Percentiles rank a stretch among this genome's conserved stretches.
phyloP scores from a whole-genome alignment of 2,329 filamentous ascomycete genomes.

The Sclerotinia trifoliorum region DNA sequence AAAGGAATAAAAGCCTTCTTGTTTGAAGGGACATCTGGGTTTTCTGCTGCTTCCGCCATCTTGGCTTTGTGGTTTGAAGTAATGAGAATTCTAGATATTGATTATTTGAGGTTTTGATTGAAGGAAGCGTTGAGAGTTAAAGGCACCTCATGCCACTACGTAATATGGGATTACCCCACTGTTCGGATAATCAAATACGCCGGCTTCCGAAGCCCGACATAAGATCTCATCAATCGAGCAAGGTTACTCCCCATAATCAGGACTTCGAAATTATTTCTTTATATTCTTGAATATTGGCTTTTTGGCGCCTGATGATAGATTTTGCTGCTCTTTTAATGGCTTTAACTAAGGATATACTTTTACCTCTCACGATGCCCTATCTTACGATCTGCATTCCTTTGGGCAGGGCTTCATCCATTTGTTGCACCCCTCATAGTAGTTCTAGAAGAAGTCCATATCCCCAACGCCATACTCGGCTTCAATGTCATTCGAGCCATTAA shows the following conservation, averaged over 20 bases:
- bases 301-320: too few relatives aligned
- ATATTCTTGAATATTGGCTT: not conserved
- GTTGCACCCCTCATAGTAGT: slow-evolving; percentile 13
- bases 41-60: slow-evolving; percentile 25
- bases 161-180: slow-evolving; percentile 1
- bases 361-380: not conserved
- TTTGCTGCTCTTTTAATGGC: too few relatives aligned
- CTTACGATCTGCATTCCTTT: not conserved
- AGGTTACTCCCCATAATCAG: too few relatives aligned
- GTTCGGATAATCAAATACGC: not conserved
- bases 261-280: too few relatives aligned
- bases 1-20: slow-evolving; percentile 40
- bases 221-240: too few relatives aligned
- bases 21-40: slow-evolving; percentile 37
- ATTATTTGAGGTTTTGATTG: not conserved
- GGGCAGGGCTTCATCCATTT: not conserved
- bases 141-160: not conserved
- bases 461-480: not conserved
- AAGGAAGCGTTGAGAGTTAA: not conserved
- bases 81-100: not conserved
- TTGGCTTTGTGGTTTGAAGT: not conserved
- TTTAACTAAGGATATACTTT: not conserved
- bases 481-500: not conserved
- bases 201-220: not conserved
- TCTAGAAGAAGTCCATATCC: slow-evolving; percentile 15